Base-by-base conservation (phyloP, 441 rosid genomes). In the Dalechampia spathulata region DNA sequence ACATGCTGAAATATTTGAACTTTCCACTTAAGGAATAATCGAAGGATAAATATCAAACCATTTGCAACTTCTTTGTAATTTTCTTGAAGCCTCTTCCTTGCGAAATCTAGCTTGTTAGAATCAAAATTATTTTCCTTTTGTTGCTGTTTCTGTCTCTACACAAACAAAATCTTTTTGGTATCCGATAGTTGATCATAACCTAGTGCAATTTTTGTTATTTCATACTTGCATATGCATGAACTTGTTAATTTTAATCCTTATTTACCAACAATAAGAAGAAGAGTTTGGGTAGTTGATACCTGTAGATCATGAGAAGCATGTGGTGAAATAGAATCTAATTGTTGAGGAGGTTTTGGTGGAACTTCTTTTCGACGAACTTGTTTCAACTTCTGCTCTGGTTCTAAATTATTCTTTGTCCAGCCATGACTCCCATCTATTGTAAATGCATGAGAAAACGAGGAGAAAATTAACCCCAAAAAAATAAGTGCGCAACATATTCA, bases 41-140 rank as follows among this genome's bases (percentile, higher is more conserved):
- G 21, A 58, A 42, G 61, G 27, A 37, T 10, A 36, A 43, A 55
- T 55, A 59, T 43, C 83, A 45, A 75, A 93, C 97, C 99, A 70
- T 93, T 93, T 75, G 79, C 90, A 4, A 82, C 97, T 76, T 85
- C 85, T 65, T 76, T 90, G 67, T 93, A 93, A 67, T 67, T 93
- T 38, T 67, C 90, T 41, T 85, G 95, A 68, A 93, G 99, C 72
- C 99, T 73, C 71, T 77, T 93, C 21, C 90, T 75, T 4, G 95
- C 95, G 41, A 91, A 68, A 62, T 82, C 87, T 40, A 86, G 74
- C 73, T 60, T 83, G 15, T 79, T 83, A 11, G 81, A 50, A 68
- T 90, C 90, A 30, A 85, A 77, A 48, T 70, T 78, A 55, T 68
- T 47, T 22, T 76, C 85, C 59, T 70, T 86, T 30, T 63, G 68